phyloP scores from a whole-genome alignment of 805 yeast genomes.

The Metschnikowia arizonensis region DNA sequence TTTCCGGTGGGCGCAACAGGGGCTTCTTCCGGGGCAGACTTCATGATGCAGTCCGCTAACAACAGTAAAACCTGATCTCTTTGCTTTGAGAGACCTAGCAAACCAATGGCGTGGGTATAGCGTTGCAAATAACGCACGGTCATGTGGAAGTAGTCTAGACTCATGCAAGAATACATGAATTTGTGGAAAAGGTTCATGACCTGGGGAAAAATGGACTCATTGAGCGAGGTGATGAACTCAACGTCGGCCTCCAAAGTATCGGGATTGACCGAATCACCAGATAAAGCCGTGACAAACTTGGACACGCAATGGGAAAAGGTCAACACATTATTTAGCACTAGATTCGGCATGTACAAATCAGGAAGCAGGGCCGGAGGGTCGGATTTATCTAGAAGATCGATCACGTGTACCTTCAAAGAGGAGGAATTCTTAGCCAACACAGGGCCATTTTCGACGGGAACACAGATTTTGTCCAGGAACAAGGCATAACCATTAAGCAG shows the following conservation, averaged over 20 bases:
- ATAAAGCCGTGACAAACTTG: slow-evolving; percentile 43
- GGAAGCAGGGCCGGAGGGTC: slow-evolving; percentile 69
- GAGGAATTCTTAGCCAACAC: slow-evolving; percentile 38
- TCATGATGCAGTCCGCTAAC: slow-evolving; percentile 37
- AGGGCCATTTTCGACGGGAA: slow-evolving; percentile 16
- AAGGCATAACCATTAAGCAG: slow-evolving; percentile 21
- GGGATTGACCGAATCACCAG: slow-evolving; percentile 23
- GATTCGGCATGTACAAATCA: slow-evolving; percentile 51
- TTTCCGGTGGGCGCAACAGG: neutral
- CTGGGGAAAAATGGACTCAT: slow-evolving; percentile 27
- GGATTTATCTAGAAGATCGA: slow-evolving; percentile 76
- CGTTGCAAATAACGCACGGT: slow-evolving; percentile 73
- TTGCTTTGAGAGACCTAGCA: slow-evolving; percentile 52
- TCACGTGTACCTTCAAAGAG: slow-evolving; percentile 51
- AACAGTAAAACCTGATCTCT: slow-evolving; percentile 48
- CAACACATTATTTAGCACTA: slow-evolving; percentile 52
- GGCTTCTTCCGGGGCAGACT: slow-evolving; percentile 16
- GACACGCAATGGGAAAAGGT: slow-evolving; percentile 68
- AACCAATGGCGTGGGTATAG: slow-evolving; percentile 77
- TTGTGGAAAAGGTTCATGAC: slow-evolving; percentile 25
- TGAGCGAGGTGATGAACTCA: slow-evolving; percentile 33
- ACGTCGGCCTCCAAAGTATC: slow-evolving; percentile 29
- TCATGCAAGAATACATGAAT: slow-evolving; percentile 63
- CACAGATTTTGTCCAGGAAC: slow-evolving; percentile 22
- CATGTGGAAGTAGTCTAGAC: slow-evolving; percentile 63